These are phyloP conservation scores for Xylaria longipes DNA, from an alignment of 495 filamentous ascomycete genomes.

Conservation along the genomic window DNA sequence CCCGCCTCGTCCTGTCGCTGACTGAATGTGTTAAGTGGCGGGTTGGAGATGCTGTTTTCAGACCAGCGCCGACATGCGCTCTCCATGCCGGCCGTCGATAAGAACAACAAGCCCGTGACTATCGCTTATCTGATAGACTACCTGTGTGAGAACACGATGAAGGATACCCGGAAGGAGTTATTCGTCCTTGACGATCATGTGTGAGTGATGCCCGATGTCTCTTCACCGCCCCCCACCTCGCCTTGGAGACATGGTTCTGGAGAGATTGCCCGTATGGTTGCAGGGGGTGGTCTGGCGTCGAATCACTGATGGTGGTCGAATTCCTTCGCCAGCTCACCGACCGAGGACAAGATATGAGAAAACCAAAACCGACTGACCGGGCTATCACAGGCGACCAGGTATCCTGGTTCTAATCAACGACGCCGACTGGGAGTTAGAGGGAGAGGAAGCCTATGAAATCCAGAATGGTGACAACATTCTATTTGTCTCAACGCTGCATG, in stretches of 20 bases:
- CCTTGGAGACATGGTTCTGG: slow-evolving; percentile 11
- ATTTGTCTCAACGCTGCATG: slow-evolving; percentile 98
- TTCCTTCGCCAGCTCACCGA: slow-evolving; percentile 12
- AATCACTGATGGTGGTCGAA: slow-evolving; percentile 8
- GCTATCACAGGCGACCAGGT: slow-evolving; percentile 76
- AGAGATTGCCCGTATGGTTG: slow-evolving; percentile 8
- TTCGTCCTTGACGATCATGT: slow-evolving; percentile 88
- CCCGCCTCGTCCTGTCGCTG: neutral
- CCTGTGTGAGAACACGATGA: slow-evolving; percentile 85
- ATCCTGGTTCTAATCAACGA: slow-evolving; percentile 98
- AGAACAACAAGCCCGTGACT: slow-evolving; percentile 64
- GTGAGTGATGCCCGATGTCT: slow-evolving; percentile 59
- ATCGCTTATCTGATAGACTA: slow-evolving; percentile 79
- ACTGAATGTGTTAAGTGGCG: slow-evolving; percentile 65
- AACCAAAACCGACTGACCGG: slow-evolving; percentile 13
- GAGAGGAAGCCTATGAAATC: slow-evolving; percentile 86
- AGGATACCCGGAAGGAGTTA: slow-evolving; percentile 82
- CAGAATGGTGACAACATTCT: slow-evolving; percentile 84
- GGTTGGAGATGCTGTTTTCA: slow-evolving; percentile 93
- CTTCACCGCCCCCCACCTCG: slow-evolving; percentile 23
- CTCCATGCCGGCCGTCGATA: slow-evolving; percentile 67
- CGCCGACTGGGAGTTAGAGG: slow-evolving; percentile 97
- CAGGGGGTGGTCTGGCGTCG: slow-evolving; percentile 5
- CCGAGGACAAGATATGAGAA: slow-evolving; percentile 3
- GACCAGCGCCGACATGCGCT: slow-evolving; percentile 76